Conservation (phyloP, 805 yeast genomes). For the Sugiyamaella americana region DNA sequence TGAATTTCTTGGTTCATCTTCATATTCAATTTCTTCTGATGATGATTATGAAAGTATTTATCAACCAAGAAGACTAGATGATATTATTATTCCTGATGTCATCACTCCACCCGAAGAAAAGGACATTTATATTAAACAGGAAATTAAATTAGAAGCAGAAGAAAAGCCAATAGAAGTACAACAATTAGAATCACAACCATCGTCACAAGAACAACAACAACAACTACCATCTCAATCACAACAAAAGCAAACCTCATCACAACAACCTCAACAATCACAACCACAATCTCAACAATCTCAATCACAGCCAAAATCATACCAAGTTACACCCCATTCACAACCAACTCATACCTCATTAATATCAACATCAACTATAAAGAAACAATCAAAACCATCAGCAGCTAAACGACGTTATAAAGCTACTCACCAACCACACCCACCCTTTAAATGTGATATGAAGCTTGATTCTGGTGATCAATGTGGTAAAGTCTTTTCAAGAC, state of each 20-base stretch:
- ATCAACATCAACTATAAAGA: neutral
- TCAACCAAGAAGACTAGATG: neutral
- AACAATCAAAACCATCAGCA: neutral
- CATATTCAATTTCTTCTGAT: neutral
- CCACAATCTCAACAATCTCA: too few species aligned
- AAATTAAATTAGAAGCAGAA: too few species aligned
- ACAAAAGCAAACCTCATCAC: neutral
- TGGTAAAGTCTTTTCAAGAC: slow-evolving; percentile 79
- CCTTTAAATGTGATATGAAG: slow-evolving; percentile 25
- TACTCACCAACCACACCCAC: too few species aligned
- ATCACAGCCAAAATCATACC: too few species aligned
- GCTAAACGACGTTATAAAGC: neutral
- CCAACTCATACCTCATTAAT: neutral
- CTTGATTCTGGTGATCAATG: slow-evolving; percentile 61
- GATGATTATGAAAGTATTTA: neutral
- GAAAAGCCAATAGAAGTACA: neutral
- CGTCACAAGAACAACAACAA: neutral
- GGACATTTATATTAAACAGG: too few species aligned
- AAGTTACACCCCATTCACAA: neutral
- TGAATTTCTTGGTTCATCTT: neutral
- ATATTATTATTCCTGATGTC: too few species aligned
- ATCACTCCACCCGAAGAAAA: too few species aligned
- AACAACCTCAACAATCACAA: too few species aligned
- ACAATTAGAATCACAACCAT: neutral
- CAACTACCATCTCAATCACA: neutral